Base-by-base conservation (phyloP, 2,329 filamentous ascomycete species). In the Ascochyta fabae region DNA sequence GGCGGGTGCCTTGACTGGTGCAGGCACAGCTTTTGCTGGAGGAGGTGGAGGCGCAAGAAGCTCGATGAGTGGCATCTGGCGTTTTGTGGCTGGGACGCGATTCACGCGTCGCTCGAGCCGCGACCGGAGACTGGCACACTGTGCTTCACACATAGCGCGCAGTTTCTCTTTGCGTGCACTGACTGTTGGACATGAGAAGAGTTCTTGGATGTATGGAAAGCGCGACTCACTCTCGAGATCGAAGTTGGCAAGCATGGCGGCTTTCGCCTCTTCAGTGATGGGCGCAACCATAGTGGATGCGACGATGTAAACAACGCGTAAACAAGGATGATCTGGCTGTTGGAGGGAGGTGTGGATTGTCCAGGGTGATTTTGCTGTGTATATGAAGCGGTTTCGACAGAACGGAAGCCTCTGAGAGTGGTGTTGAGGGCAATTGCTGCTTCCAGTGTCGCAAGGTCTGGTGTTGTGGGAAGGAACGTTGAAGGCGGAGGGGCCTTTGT, bases 31-130 rank as follows among this genome's bases (percentile, higher is more conserved):
- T 35, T 56, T 55, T 29, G 50, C 38, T 16, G 57, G 52, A 40
- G 56, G 42, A 6, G 58, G 45, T 27, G 51, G 44, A 1, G 49
- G 50, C 34, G 84, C 79, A 6, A 93, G 74, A 8, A 98, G 81
- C 40, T 96, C 93, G 52, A 87, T 87, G 83, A 99, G 94, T 53
- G 86, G 96, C 59, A 86, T 83, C 69, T 89, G 90, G 56, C 94
- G 88, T 60, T 96, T 79, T 15, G 88, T 84, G 66, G 86, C 84
- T 7, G 95, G 95, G 48, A 98, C 95, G 49, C 95, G 88, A 73
- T 97, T 96, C 74, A 98, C 85, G 77, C 95, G 90, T 78, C 96
- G 90, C 76, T 97, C 93, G 48, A 99, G 88, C 58, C 94, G 88
- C 57, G 92, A 88, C 58, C 90, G 86, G 35, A 98, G 83, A 60